phyloP scores from a whole-genome alignment of 2,329 filamentous ascomycete genomes.

The Ophiostoma sp. region DNA sequence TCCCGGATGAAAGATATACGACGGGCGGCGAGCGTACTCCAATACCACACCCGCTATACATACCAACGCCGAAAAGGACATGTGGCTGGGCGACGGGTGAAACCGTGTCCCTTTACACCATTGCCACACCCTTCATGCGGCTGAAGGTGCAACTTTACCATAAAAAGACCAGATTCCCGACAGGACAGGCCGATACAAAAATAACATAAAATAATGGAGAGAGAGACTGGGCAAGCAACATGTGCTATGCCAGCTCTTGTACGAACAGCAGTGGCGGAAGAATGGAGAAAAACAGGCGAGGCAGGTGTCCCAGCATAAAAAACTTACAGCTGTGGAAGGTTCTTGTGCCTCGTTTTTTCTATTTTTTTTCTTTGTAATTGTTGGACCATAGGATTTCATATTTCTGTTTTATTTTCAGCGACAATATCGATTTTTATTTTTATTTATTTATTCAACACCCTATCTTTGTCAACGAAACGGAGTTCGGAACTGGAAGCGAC shows the following conservation, averaged over 20 bases:
- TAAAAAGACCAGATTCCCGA: neutral
- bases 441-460: neutral
- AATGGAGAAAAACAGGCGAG: neutral
- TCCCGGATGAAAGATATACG: neutral
- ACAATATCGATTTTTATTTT: neutral
- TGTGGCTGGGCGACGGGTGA: too few species aligned
- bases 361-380: neutral
- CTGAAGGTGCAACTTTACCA: neutral
- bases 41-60: neutral
- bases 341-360: neutral
- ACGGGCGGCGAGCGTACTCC: neutral
- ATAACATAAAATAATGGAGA: neutral
- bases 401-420: constrained; percentile 5
- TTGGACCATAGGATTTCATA: neutral
- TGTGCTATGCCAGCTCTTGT: neutral
- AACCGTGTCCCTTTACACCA: neutral
- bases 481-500: neutral
- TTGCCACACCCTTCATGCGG: neutral
- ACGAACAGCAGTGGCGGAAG: constrained; percentile 2
- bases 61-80: too few species aligned
- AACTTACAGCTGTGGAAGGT: neutral
- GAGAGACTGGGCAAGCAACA: neutral
- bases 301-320: neutral
- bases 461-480: neutral
- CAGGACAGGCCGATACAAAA: neutral